These are phyloP conservation scores for Fusarium buxicola DNA, from an alignment of 2,329 filamentous ascomycete genomes.

Conservation along the genomic window DNA sequence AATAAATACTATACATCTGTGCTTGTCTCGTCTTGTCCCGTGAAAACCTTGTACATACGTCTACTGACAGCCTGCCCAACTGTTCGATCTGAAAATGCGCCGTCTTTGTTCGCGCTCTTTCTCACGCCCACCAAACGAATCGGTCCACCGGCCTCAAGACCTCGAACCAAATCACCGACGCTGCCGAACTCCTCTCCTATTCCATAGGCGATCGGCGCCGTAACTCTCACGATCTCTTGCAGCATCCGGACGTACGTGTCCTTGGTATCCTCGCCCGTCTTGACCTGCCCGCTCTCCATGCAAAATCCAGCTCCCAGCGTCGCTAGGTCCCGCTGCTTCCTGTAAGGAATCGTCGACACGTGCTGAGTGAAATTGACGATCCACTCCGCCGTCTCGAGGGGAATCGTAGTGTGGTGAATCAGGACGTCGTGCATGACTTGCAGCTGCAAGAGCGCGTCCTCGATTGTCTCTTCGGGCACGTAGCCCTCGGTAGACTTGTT, in stretches of 20 bases:
- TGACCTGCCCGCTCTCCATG: constrained; percentile 83
- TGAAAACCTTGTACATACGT: constrained; percentile 71
- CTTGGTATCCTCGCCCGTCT: constrained; percentile 70
- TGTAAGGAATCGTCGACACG: constrained; percentile 80
- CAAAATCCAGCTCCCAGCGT: constrained; percentile 74
- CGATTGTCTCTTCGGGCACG: constrained; percentile 75
- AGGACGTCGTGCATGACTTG: constrained; percentile 75
- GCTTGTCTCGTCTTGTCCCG: constrained; percentile 64
- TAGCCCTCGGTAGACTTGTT: constrained; percentile 59
- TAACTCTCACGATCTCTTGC: constrained; percentile 78
- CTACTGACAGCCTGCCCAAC: constrained; percentile 70
- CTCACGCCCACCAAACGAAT: constrained; percentile 70
- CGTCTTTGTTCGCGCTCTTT: constrained; percentile 68
- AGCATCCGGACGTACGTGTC: constrained; percentile 82
- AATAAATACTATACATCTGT: constrained; percentile 58
- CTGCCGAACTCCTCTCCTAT: constrained; percentile 71
- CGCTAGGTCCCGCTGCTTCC: constrained; percentile 62
- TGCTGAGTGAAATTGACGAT: constrained; percentile 81
- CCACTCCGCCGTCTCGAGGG: constrained; percentile 77
- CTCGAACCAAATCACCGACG: constrained; percentile 68
- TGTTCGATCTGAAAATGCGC: constrained; percentile 64
- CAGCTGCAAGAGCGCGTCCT: constrained; percentile 76
- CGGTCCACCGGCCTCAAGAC: constrained; percentile 69
- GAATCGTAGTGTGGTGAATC: constrained; percentile 74
- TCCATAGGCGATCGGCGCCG: constrained; percentile 77